Base-by-base conservation (phyloP, 192 early-diverging fungal genomes). In the Coemansia sp. region DNA sequence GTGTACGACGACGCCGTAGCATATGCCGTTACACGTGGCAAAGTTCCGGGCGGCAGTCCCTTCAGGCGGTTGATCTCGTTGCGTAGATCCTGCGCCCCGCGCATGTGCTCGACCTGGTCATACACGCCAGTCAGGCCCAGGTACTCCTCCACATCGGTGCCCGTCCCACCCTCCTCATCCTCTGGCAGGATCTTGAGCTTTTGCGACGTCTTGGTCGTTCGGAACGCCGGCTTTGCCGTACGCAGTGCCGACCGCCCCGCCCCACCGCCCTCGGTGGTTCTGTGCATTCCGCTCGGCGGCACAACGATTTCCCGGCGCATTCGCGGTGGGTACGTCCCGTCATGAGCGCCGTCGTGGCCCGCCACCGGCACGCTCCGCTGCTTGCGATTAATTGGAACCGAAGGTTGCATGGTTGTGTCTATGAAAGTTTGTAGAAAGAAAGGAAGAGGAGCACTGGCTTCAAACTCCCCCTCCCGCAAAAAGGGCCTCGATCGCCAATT, bases 191-290 rank as follows among this genome's bases (percentile, higher is more conserved):
- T 67, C n/a, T 84, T 87, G 16, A 95, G 68, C 75, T 95, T 95
- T 60, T 91, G 89, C 29, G 89, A 88, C n/a, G 81, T 89, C 63
- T 95, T 95, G 32, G 92, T 89, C 14, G 90, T 95, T 45, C 92
- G 78, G 58, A 85, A 85, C 17, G 86, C 85, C 22, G 81, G 78
- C 69, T 83, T 82, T 23, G 68, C 33, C 44, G 44, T 22, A 14
- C 63, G 51, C 32, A 61, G 48, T 2, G 62, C 53, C 23, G 57
- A 45, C 19, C 58, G 42, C 10, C 57, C 51, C 3, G 48, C 12
- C 16, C 28, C n/a, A n/a, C n/a, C n/a, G n/a, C n/a, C 34, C 38
- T 74, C 70, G 9, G 51, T 50, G 7, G 64, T 63, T 12, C 64
- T 47, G 25, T 65, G 63, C 63, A 74, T 74, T 23, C 70, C 64